Conservation (phyloP, 768 basidiomycete genomes). For the Gloeopeniophorella convolvens region DNA sequence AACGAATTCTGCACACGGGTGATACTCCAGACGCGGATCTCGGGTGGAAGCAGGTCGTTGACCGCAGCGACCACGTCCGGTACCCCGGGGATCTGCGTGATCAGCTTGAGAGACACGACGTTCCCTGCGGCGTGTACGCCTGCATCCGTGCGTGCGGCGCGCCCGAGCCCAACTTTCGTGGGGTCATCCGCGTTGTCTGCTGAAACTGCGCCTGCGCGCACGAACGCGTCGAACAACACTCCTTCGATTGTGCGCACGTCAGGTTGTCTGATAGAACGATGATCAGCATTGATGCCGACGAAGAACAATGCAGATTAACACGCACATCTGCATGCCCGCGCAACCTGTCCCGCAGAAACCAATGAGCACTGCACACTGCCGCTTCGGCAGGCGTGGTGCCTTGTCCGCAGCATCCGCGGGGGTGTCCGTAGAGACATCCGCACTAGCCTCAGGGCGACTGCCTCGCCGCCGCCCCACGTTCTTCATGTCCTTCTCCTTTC, state of each 20-base stretch:
- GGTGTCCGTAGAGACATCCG: not conserved
- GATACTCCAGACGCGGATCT: slow-evolving; percentile 90
- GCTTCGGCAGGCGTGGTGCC: slow-evolving; percentile 66
- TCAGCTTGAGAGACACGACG: slow-evolving; percentile 87
- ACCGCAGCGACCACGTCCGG: slow-evolving; percentile 63
- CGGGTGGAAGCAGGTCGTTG: slow-evolving; percentile 84
- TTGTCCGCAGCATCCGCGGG: slow-evolving; percentile 26
- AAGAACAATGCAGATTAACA: slow-evolving; percentile 17
- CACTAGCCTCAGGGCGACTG: slow-evolving; percentile 30
- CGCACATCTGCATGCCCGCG: slow-evolving; percentile 95
- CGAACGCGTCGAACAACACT: slow-evolving; percentile 78
- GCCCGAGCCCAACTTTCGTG: slow-evolving; percentile 78
- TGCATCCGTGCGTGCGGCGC: slow-evolving; percentile 93
- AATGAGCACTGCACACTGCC: slow-evolving; percentile 75
- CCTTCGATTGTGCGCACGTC: slow-evolving; percentile 83
- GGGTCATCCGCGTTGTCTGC: slow-evolving; percentile 90
- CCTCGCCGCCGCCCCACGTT: slow-evolving; percentile 37
- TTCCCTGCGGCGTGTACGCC: slow-evolving; percentile 98
- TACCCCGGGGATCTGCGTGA: slow-evolving; percentile 65
- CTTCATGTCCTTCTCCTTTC: slow-evolving; percentile 33
- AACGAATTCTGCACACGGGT: slow-evolving; percentile 77
- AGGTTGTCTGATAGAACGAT: slow-evolving; percentile 49
- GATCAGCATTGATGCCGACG: not conserved
- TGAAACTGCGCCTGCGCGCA: slow-evolving; percentile 89
- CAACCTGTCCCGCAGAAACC: slow-evolving; percentile 92